Percentiles rank a stretch among this genome's conserved stretches.
Evolutionary conservation across 2,329 filamentous ascomycete genomes (phyloP).

Genomic region (Xylariaceae sp.): DNA sequence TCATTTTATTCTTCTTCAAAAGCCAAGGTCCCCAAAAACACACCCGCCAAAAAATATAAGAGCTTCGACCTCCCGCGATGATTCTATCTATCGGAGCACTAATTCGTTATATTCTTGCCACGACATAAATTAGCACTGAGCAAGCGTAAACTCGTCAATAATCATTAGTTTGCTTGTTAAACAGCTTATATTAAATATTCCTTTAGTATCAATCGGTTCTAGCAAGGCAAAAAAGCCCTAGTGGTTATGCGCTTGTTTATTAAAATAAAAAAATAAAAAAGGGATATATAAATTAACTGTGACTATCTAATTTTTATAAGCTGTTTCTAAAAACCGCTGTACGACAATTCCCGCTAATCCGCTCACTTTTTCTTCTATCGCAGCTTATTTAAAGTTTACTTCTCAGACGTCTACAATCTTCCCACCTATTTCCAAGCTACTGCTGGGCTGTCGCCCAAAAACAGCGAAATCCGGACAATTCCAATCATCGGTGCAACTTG

Average conservation of each 20-base stretch:
- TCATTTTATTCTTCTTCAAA: conserved; percentile 36
- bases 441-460: conserved; percentile 43
- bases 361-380: too few species aligned
- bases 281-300: conserved; percentile 39
- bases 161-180: conserved; percentile 48
- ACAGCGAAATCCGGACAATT: conserved; percentile 48
- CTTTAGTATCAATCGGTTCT: conserved; percentile 48
- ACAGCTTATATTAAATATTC: conserved; percentile 45
- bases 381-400: conserved; percentile 23
- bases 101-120: conserved; percentile 37
- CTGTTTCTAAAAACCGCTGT: conserved; percentile 14
- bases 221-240: conserved; percentile 44
- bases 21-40: conserved; percentile 7
- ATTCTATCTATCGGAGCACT: conserved; percentile 30
- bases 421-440: conserved; percentile 57
- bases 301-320: conserved; percentile 27
- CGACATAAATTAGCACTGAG: conserved; percentile 42
- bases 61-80: conserved; percentile 36
- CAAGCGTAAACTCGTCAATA: conserved; percentile 16
- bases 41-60: conserved; percentile 22
- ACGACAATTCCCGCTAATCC: too few species aligned
- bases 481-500: conserved; percentile 33
- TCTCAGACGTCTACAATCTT: conserved; percentile 46
- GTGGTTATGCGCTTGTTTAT: conserved; percentile 47
- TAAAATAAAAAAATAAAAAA: too few species aligned